Base-by-base conservation (phyloP, 2,329 filamentous ascomycete species). In the Paraphoma chrysanthemicola region DNA sequence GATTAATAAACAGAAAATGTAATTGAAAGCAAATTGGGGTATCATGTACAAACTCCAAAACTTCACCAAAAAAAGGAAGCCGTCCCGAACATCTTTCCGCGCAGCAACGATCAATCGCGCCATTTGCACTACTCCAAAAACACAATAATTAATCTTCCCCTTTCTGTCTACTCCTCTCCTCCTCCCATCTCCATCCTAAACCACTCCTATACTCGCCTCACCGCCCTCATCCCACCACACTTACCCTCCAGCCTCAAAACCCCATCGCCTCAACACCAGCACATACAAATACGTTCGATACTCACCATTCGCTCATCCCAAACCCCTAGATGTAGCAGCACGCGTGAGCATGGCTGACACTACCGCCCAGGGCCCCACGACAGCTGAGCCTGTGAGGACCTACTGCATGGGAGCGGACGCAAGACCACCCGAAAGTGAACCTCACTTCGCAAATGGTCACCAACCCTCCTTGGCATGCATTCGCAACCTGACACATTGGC, bases 221-320 rank as follows among this genome's bases (percentile, higher is more conserved):
- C 23, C 23, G 23, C 23, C 23, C 33, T 14, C 33, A 36, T 10
- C 33, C 31, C 33, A 3, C 33, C 33, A 36, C 9, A 10, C 33
- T 14, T 6, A 17, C 14, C 3, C 4, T 42, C 39, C 39, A 42
- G 29, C 36, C 33, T 42, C 36, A 41, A 29, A 17, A 2, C 18
- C 17, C 17, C 30, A 28, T 29, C 8, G 28, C 33, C 36, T 33
- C 47, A 18, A 8, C 47, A 49, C 18, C 47, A 49, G 18, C 47
- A 49, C 47, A 49, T 49, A 48, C 47, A 49, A 49, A 1, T 17
- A 31, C 36, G 23, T 16, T 39, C 33, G 36, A 42, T 41, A 41
- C 33, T 16, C 33, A 39, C 47, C 36, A 30, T 41, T 18, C 14
- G 18, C 33, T 49, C 38, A 48, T 33, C 47, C 7, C 33, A 41